Base-by-base conservation (phyloP, 2,329 filamentous ascomycete species). In the Neoascochyta sp. region DNA sequence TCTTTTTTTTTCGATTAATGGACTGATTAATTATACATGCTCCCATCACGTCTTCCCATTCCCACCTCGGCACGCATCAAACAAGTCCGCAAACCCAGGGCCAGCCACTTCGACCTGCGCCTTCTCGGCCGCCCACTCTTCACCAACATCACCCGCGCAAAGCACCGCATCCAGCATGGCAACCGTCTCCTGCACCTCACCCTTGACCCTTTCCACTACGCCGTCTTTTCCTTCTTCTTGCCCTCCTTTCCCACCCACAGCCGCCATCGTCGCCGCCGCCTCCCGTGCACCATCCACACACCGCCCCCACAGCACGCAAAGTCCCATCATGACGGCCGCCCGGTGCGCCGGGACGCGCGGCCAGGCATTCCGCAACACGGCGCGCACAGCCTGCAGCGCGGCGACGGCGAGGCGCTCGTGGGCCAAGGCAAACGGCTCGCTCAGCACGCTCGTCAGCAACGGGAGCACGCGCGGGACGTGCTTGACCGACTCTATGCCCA, bases 401-500 rank as follows among this genome's bases (percentile, higher is more conserved):
- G 74, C 67, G 1, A 70, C 30, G 2, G 87, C 62, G 2, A 81
- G 64, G 0, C 69, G 63, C 1, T 73, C 66, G 39, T 75, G 68
- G 1, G 72, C 68, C 7, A 73, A 64, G 1, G 74, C 73, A 52
- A 92, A 86, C 0, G 85, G 80, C 50, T 88, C 79, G 3, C 75
- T 71, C 30, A 94, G 66, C 7, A 82, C 74, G 21, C 69, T 66
- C 3, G 77, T 76, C 7, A 86, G 60, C 41, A 89, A 69, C 0
- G 83, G 78, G 1, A 94, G 56, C 6, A 90, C 61, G 24, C 79
- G 75, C 70, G 80, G 78, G 2, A 88, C 64, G 56, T 89, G 80
- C 50, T 82, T 84, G 16, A 80, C 73, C 2, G 75, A 67, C 39
- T 77, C 67, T 29, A 87, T 69, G 22, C 76, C 77, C 52, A 88